Percentiles rank a stretch among this genome's conserved stretches.
Conservation (phyloP, 768 basidiomycete species). For the Amanita jacksonii region DNA sequence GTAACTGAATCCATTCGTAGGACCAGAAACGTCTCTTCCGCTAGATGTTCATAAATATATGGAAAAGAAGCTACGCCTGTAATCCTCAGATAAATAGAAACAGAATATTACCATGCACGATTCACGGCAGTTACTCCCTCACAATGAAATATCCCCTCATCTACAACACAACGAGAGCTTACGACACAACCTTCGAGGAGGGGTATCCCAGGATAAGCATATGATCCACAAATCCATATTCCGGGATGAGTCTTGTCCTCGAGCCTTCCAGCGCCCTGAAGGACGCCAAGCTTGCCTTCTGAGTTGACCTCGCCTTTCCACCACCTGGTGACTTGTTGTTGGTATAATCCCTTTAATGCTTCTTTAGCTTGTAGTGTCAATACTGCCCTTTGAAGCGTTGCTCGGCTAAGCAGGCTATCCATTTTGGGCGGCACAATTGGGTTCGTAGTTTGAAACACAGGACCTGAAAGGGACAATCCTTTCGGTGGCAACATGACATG, state of each 20-base stretch:
- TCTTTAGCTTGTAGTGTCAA: slow-evolving; percentile 40
- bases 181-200: slow-evolving; percentile 73
- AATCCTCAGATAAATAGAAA: slow-evolving; percentile 10
- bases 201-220: slow-evolving; percentile 64
- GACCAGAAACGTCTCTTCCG: slow-evolving; percentile 39
- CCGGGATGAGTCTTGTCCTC: slow-evolving; percentile 28
- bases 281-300: slow-evolving; percentile 29
- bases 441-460: slow-evolving; percentile 67
- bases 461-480: slow-evolving; percentile 23
- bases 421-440: slow-evolving; percentile 46
- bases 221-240: slow-evolving; percentile 67
- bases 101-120: slow-evolving; percentile 15
- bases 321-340: slow-evolving; percentile 26
- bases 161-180: slow-evolving; percentile 52
- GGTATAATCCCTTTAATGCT: slow-evolving; percentile 38
- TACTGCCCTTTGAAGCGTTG: slow-evolving; percentile 55
- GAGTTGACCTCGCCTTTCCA: slow-evolving; percentile 35
- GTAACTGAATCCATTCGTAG: slow-evolving; percentile 24
- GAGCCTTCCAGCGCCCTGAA: slow-evolving; percentile 42
- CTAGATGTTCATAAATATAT: slow-evolving; percentile 57
- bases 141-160: slow-evolving; percentile 29
- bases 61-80: slow-evolving; percentile 50
- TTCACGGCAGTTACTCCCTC: slow-evolving; percentile 23
- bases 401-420: slow-evolving; percentile 42
- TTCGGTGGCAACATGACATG: slow-evolving; percentile 40